phyloP scores from a whole-genome alignment of 2,329 filamentous ascomycete species.

The Diaporthe citriasiana region DNA sequence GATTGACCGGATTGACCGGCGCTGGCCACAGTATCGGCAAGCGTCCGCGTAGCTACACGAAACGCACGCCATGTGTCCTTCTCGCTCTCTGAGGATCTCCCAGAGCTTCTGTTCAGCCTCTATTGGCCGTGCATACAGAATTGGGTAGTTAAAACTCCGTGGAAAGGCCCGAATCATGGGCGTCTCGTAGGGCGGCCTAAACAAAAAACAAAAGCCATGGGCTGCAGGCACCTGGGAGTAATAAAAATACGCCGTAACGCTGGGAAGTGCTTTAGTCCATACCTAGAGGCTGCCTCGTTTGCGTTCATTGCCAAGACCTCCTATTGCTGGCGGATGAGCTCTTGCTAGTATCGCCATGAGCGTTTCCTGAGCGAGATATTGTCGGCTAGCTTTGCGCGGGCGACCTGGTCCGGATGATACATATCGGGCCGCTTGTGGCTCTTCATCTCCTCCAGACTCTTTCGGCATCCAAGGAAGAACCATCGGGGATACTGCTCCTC shows the following conservation, averaged over 20 bases:
- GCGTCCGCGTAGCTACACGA: slow-evolving; percentile 47
- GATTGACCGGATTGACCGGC: slow-evolving; percentile 23
- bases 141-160: slow-evolving; percentile 55
- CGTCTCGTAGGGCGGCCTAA: slow-evolving; percentile 56
- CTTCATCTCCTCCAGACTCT: not conserved
- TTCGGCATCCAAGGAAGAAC: not conserved
- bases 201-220: slow-evolving; percentile 53
- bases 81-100: slow-evolving; percentile 20
- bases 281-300: slow-evolving; percentile 48
- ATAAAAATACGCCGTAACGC: slow-evolving; percentile 54
- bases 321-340: slow-evolving; percentile 52
- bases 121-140: slow-evolving; percentile 51
- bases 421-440: not conserved
- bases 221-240: slow-evolving; percentile 56
- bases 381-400: slow-evolving; percentile 26
- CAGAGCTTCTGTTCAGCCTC: too few relatives aligned
- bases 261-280: slow-evolving; percentile 49
- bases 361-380: slow-evolving; percentile 22
- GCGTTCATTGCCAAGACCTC: slow-evolving; percentile 47
- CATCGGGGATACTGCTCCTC: not conserved
- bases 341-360: slow-evolving; percentile 50
- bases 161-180: slow-evolving; percentile 59
- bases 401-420: slow-evolving; percentile 1
- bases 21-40: slow-evolving; percentile 41
- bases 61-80: slow-evolving; percentile 51